A percentile compares a stretch with the other conserved stretches of the same genome.
Conservation (phyloP, 495 filamentous ascomycete genomes). For the Pyrenopolyporus hunteri region DNA sequence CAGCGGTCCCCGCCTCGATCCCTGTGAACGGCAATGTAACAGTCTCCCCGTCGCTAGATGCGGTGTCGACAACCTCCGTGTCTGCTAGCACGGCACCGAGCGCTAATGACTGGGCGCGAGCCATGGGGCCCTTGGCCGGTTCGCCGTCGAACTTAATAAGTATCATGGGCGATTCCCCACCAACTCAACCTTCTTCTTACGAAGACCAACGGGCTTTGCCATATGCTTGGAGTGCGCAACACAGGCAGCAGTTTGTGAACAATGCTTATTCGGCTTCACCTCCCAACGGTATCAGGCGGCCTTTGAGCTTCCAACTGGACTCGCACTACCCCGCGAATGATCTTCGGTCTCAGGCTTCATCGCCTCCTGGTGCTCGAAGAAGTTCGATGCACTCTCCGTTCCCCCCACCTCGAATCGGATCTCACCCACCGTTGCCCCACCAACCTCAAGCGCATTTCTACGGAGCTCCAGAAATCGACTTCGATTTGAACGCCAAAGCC, state of each 20-base stretch:
- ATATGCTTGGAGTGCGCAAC: slow-evolving; percentile 50
- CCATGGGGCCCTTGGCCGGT: slow-evolving; percentile 54
- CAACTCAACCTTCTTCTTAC: slow-evolving; percentile 60
- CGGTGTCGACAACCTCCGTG: slow-evolving; percentile 51
- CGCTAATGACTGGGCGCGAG: slow-evolving; percentile 60
- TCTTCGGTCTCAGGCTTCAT: slow-evolving; percentile 51
- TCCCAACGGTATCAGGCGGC: slow-evolving; percentile 50
- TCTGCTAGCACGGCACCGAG: slow-evolving; percentile 55
- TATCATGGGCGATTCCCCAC: slow-evolving; percentile 60
- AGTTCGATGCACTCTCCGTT: slow-evolving; percentile 67
- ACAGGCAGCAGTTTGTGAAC: slow-evolving; percentile 45
- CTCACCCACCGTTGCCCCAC: slow-evolving; percentile 77
- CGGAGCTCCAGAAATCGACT: slow-evolving; percentile 70
- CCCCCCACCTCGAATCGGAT: slow-evolving; percentile 48
- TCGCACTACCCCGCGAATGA: slow-evolving; percentile 52
- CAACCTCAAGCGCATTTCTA: slow-evolving; percentile 76
- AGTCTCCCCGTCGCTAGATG: slow-evolving; percentile 51
- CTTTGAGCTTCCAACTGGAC: slow-evolving; percentile 60
- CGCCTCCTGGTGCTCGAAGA: slow-evolving; percentile 52
- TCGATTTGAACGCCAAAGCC: slow-evolving; percentile 60
- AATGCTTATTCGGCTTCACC: slow-evolving; percentile 57
- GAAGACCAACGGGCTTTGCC: slow-evolving; percentile 53
- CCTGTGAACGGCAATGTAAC: slow-evolving; percentile 47
- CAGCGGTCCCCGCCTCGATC: slow-evolving; percentile 43
- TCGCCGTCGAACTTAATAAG: slow-evolving; percentile 63